Base-by-base conservation (phyloP, 2,329 filamentous ascomycete species). In the Nothophoma quercina region DNA sequence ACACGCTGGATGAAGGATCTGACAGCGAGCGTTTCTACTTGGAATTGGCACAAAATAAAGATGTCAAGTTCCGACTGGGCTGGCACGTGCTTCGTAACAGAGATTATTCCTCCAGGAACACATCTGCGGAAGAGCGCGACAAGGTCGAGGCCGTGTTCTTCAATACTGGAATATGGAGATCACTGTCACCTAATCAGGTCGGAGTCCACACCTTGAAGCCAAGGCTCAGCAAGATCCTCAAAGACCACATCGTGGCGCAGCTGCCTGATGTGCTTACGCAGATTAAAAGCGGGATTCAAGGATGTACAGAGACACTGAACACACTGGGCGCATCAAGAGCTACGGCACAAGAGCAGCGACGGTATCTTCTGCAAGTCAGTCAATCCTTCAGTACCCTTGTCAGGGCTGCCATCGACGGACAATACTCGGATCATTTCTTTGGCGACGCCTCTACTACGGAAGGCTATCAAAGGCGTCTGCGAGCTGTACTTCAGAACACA, bases 11-110 rank as follows among this genome's bases (percentile, higher is more conserved):
- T 0, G 18, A 68, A 0, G 76, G 72, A 0, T 78, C 76, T 0
- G 66, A 72, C 1, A 74, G 71, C 3, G 79, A 84, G 51, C 55
- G 48, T 0, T 69, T 64, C 1, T 81, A 76, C 23, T 43, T 77
- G 5, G 51, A 68, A 1, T 49, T 77, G 1, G 72, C 73, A 0
- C 56, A 68, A 35, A 77, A 77, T 58, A 64, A 70, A n/a, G 66
- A 76, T 25, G 68, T 77, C n/a, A 41, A 60, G 2, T 73, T 77
- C 42, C 62, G 69, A 7, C 72, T 82, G 0, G 81, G 80, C 0
- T 85, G 80, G 81, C 80, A 84, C 55, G 75, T 83, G 3, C 65
- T 85, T 7, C 77, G 76, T 2, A 85, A 85, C 53, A 63, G 73
- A 12, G 67, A 73, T 4, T 75, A 76, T 22, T 9, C 61, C 1